A percentile compares a stretch with the other conserved stretches of the same genome.
Conservation (phyloP, 768 basidiomycete species). For the Leccinum aurantiacum region DNA sequence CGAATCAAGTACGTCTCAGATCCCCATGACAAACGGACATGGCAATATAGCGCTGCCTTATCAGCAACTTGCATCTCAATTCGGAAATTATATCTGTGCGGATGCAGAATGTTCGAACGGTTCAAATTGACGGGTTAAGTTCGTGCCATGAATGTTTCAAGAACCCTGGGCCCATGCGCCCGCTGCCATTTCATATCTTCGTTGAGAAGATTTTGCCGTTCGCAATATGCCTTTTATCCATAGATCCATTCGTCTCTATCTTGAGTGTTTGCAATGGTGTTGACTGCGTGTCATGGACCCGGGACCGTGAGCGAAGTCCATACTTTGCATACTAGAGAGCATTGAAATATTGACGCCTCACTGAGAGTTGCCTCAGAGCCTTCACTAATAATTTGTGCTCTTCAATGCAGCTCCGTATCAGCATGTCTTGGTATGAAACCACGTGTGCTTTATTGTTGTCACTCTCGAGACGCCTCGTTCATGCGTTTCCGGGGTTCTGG, state of each 20-base stretch:
- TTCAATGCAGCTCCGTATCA: neutral
- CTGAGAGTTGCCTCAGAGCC: neutral
- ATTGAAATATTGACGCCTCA: neutral
- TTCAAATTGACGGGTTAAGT: neutral
- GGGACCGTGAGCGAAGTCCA: neutral
- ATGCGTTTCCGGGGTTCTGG: neutral
- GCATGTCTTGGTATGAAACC: neutral
- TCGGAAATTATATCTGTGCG: neutral
- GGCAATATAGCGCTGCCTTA: neutral
- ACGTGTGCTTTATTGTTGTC: neutral
- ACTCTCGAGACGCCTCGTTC: neutral
- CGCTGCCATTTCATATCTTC: neutral
- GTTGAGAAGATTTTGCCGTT: neutral
- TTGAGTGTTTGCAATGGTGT: neutral
- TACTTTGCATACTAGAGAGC: neutral
- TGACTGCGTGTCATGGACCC: neutral
- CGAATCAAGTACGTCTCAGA: neutral
- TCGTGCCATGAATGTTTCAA: neutral
- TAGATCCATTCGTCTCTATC: neutral
- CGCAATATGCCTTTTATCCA: neutral
- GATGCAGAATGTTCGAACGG: neutral
- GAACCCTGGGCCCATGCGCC: neutral
- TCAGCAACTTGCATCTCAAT: neutral
- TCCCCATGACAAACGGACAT: neutral
- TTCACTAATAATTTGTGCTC: neutral